Conservation (phyloP, 2,329 filamentous ascomycete genomes). For the Fusarium euwallaceae region DNA sequence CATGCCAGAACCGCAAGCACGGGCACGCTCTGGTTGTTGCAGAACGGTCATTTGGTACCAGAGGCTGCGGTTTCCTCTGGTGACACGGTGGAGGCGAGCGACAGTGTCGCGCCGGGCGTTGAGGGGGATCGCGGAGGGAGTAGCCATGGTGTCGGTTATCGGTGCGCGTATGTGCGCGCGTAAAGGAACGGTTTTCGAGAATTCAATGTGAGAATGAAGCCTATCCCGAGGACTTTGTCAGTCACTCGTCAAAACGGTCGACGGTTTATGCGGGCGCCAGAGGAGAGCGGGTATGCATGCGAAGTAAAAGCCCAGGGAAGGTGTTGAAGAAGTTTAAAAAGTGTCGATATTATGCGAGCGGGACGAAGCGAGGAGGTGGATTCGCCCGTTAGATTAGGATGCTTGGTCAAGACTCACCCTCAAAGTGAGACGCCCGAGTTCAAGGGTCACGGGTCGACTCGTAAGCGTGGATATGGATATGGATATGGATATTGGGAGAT, state of each 20-base stretch:
- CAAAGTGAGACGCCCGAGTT: conserved; percentile 31
- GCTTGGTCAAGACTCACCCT: conserved; percentile 36
- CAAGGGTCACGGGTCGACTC: conserved; percentile 23
- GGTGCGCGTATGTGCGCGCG: conserved; percentile 16
- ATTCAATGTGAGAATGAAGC: conserved; percentile 16
- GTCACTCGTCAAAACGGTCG: conserved; percentile 5
- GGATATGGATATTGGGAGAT: conserved; percentile 2
- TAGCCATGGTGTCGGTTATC: conserved; percentile 49
- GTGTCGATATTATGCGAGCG: conserved; percentile 1
- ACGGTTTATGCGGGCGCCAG: conserved; percentile 13
- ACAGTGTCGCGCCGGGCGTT: conserved; percentile 52
- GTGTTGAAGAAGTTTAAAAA: conserved; percentile 17
- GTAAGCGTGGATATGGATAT: background rate
- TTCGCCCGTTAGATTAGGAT: conserved; percentile 26
- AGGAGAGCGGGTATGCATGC: conserved; percentile 14
- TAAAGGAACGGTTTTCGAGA: conserved; percentile 25
- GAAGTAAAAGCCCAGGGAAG: conserved; percentile 23
- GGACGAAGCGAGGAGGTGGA: conserved; percentile 7
- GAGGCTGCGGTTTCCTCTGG: conserved; percentile 80
- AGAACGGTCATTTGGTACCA: conserved; percentile 88
- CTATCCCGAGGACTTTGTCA: conserved; percentile 28
- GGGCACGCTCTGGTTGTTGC: conserved; percentile 93
- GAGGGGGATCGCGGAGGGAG: conserved; percentile 47
- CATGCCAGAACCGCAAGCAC: conserved; percentile 94
- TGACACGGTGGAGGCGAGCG: conserved; percentile 66